Base-by-base conservation (phyloP, 2,329 filamentous ascomycete genomes). In the Lojkania enalia region DNA sequence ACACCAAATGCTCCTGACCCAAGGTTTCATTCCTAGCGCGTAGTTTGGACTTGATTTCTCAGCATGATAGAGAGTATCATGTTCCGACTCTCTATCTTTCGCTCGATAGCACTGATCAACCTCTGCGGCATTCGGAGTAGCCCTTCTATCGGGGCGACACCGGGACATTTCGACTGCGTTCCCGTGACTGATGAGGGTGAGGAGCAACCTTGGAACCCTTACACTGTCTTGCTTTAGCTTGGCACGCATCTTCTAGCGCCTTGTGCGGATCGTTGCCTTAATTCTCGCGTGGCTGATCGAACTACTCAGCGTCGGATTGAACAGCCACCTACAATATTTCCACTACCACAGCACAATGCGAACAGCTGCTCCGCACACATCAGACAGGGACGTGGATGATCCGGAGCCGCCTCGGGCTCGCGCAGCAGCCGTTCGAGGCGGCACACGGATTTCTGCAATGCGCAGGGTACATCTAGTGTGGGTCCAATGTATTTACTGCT, bases 151-250 rank as follows among this genome's bases (percentile, higher is more conserved):
- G 13, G 14, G 15, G n/a, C 23, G 19, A 12, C 38, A 12, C 21
- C 23, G 36, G 6, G 12, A 25, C 36, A 20, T 39, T 18, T 29
- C n/a, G 15, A n/a, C 15, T 19, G 33, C 20, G 13, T 35, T 12
- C 39, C 31, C 39, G 44, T 48, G 44, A 48, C 27, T 29, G 30
- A 25, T 42, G 35, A 23, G 27, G 31, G 14, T 36, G n/a, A n/a
- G n/a, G n/a, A n/a, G n/a, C n/a, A n/a, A n/a, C n/a, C n/a, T 16
- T 46, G 32, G n/a, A 48, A 39, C 48, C 44, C 42, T 48, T 40
- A 39, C 44, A 42, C 43, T 51, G 55, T 60, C 56, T 58, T 43
- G 48, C 36, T 23, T 35, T 25, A 41, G 39, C 52, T 58, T 57
- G 47, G 54, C 52, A 39, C 32, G 37, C 15, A 20, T 21, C 35